These are phyloP conservation scores for Blastobotrys americana DNA, from an alignment of 805 yeast species.

Conservation along the genomic window DNA sequence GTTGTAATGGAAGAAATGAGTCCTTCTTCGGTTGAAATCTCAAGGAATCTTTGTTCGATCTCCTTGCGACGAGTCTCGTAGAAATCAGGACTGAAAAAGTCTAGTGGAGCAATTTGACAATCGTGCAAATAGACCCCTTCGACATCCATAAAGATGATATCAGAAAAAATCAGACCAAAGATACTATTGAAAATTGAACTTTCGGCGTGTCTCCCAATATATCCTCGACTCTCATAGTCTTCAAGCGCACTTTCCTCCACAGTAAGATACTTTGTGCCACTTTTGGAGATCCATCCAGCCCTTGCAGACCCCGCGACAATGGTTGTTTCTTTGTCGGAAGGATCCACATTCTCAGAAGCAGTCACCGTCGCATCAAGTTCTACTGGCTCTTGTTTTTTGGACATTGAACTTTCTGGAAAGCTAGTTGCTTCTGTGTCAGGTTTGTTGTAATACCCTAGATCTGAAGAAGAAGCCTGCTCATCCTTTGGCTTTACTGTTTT, in stretches of 20 bases:
- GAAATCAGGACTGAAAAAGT: slow-evolving; percentile 22
- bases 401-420: too few relatives aligned
- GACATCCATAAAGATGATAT: slow-evolving; percentile 27
- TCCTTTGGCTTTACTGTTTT: too few relatives aligned
- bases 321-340: too few relatives aligned
- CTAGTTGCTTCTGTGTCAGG: too few relatives aligned
- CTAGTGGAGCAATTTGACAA: slow-evolving; percentile 30
- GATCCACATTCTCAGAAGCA: too few relatives aligned
- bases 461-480: too few relatives aligned
- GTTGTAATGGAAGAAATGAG: neutral
- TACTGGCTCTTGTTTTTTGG: too few relatives aligned
- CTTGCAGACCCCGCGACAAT: neutral
- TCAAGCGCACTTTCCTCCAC: slow-evolving; percentile 32
- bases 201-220: slow-evolving; percentile 33
- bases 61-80: slow-evolving; percentile 16
- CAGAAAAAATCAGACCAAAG: slow-evolving; percentile 25
- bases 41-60: slow-evolving; percentile 22
- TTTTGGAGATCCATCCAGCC: slow-evolving; percentile 13
- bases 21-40: neutral
- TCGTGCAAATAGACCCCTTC: slow-evolving; percentile 27
- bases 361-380: too few relatives aligned
- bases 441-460: too few relatives aligned
- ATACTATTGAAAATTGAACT: slow-evolving; percentile 27
- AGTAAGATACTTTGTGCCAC: slow-evolving; percentile 12
- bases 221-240: slow-evolving; percentile 26